These are phyloP conservation scores for Plantago major DNA, from an alignment of 257 asterid species.

Conservation along the genomic window DNA sequence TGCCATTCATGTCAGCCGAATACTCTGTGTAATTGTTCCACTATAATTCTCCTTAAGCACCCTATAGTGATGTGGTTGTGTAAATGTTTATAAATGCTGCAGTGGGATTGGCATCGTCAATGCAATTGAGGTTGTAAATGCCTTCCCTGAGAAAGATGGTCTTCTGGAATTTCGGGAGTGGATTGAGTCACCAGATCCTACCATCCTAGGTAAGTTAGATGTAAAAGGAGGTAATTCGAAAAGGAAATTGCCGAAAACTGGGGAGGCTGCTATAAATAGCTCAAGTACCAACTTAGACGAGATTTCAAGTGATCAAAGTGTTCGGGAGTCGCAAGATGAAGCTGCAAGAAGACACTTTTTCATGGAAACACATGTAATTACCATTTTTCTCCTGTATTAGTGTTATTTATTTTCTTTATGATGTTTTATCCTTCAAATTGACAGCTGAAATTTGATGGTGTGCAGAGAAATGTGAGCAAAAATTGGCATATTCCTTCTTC, in stretches of 20 bases:
- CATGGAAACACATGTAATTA: constrained; percentile 81
- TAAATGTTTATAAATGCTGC: constrained; percentile 21
- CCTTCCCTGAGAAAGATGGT: constrained; percentile 86
- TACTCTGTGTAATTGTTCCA: neutral
- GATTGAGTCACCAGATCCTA: constrained; percentile 95
- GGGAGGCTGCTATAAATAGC: constrained; percentile 26
- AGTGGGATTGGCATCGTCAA: constrained; percentile 97
- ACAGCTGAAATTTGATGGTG: constrained; percentile 3
- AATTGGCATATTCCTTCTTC: constrained; percentile 89
- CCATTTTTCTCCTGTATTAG: constrained; percentile 11
- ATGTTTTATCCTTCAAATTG: constrained; percentile 11
- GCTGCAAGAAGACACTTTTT: constrained; percentile 49
- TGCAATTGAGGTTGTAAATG: constrained; percentile 92
- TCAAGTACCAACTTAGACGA: constrained; percentile 23
- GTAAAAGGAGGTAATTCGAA: constrained; percentile 36
- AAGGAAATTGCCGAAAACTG: constrained; percentile 40
- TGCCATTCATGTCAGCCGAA: constrained; percentile 2
- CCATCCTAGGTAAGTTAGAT: constrained; percentile 65
- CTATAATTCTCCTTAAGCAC: constrained; percentile 10
- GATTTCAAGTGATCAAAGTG: constrained; percentile 24
- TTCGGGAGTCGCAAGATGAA: constrained; percentile 29
- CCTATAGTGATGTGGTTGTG: constrained; percentile 5
- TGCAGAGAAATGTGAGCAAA: constrained; percentile 95
- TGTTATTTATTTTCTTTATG: constrained; percentile 12
- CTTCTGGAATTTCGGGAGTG: constrained; percentile 82